Percentiles rank a stretch among this genome's conserved stretches.
Conservation (phyloP, 129 eudicot genomes). For the Saposhnikovia divaricata region DNA sequence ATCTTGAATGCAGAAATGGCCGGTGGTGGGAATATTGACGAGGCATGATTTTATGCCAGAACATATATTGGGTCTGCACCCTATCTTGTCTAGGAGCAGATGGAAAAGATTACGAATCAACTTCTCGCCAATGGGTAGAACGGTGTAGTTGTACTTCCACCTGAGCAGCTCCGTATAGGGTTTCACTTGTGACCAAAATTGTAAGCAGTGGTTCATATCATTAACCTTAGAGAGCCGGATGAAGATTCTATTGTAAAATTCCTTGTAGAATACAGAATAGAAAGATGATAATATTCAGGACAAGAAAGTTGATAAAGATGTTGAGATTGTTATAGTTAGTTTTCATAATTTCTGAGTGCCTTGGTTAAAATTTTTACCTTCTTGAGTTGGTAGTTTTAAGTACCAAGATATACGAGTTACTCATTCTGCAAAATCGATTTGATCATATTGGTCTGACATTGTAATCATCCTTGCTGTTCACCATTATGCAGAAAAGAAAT, state of each 20-base stretch:
- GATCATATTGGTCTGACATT: not conserved
- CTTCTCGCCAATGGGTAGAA: conserved; percentile 39
- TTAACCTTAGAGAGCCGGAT: not conserved
- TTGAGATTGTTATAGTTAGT: not conserved
- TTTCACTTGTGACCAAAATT: not conserved
- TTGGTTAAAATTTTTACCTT: not conserved
- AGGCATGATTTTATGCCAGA: conserved; percentile 97
- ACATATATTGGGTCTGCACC: conserved; percentile 72
- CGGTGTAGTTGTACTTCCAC: conserved; percentile 21
- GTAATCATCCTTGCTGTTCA: not conserved
- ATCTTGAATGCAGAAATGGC: conserved; percentile 47
- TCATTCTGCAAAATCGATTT: not conserved
- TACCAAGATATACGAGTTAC: not conserved
- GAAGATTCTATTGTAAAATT: not conserved
- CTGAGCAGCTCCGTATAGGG: not conserved
- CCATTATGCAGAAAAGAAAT: not conserved
- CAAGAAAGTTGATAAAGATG: not conserved
- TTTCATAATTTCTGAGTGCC: not conserved
- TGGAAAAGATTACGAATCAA: conserved; percentile 69
- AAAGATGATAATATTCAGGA: not conserved
- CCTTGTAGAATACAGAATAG: not conserved
- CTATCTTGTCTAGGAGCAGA: conserved; percentile 43
- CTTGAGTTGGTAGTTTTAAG: not conserved
- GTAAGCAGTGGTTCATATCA: not conserved
- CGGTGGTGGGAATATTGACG: conserved; percentile 90